Conservation (phyloP, 768 basidiomycete species). For the Serendipita sp. region DNA sequence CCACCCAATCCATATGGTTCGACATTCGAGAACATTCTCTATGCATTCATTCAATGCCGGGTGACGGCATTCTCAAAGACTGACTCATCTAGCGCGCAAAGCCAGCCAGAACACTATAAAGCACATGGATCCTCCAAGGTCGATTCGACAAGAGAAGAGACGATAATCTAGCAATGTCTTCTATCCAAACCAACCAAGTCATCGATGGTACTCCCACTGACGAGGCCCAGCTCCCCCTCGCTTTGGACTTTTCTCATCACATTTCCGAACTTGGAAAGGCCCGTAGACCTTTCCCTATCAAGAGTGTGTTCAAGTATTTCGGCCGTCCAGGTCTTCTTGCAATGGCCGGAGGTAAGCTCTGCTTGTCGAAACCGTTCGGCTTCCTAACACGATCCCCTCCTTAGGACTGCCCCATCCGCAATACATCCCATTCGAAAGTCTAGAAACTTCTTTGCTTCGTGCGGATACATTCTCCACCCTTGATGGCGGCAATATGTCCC, state of each 20-base stretch:
- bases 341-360: conserved; percentile 49
- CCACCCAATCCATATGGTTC: too few relatives aligned
- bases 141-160: too few relatives aligned
- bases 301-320: conserved; percentile 47
- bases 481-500: neutral
- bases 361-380: conserved; percentile 1
- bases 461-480: neutral
- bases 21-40: too few relatives aligned
- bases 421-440: conserved; percentile 51
- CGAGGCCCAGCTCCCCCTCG: conserved; percentile 9
- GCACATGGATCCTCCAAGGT: too few relatives aligned
- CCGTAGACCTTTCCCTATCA: conserved; percentile 41
- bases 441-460: conserved; percentile 21
- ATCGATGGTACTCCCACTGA: too few relatives aligned
- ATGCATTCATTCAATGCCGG: too few relatives aligned
- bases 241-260: conserved; percentile 59
- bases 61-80: too few relatives aligned
- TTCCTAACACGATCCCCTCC: neutral
- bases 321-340: conserved; percentile 35
- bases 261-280: conserved; percentile 39
- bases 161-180: too few relatives aligned
- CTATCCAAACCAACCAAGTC: too few relatives aligned
- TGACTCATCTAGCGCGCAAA: too few relatives aligned
- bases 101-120: too few relatives aligned
- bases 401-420: conserved; percentile 48